Evolutionary conservation across 495 filamentous ascomycete genomes (phyloP).

Genomic region (Polyplosphaeria fusca): DNA sequence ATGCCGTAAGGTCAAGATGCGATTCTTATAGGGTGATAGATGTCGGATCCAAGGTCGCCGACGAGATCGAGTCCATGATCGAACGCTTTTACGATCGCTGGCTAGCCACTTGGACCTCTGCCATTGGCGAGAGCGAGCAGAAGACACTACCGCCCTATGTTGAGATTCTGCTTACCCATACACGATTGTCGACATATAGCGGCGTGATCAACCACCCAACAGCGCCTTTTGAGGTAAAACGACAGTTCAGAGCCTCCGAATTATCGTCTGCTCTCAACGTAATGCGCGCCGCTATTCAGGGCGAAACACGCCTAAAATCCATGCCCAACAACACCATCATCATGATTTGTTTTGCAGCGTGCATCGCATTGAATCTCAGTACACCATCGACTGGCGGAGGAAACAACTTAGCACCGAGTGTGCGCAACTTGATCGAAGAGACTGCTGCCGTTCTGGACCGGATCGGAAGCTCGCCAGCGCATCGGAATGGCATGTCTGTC

Average conservation of each 20-base stretch:
- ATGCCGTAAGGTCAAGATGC: slow-evolving; percentile 59
- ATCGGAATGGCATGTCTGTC: slow-evolving; percentile 61
- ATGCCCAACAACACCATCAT: slow-evolving; percentile 77
- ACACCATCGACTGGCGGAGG: slow-evolving; percentile 1
- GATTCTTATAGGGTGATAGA: slow-evolving; percentile 53
- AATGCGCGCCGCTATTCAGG: slow-evolving; percentile 69
- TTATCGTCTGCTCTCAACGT: slow-evolving; percentile 69
- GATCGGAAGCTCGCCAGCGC: slow-evolving; percentile 60
- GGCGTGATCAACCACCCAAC: slow-evolving; percentile 73
- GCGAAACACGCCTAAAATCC: slow-evolving; percentile 63
- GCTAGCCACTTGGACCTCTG: slow-evolving; percentile 59
- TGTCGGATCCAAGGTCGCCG: slow-evolving; percentile 54
- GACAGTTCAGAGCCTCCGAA: slow-evolving; percentile 66
- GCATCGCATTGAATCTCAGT: slow-evolving; percentile 63
- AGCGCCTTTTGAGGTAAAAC: slow-evolving; percentile 64
- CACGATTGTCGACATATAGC: slow-evolving; percentile 67
- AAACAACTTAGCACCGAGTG: slow-evolving; percentile 60
- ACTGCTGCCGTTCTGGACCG: slow-evolving; percentile 65
- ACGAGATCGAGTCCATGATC: slow-evolving; percentile 59
- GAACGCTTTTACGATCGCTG: slow-evolving; percentile 61
- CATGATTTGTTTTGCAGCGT: slow-evolving; percentile 74
- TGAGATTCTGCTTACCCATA: slow-evolving; percentile 70
- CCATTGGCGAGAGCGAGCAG: slow-evolving; percentile 57
- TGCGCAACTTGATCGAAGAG: slow-evolving; percentile 65
- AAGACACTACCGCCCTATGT: slow-evolving; percentile 67